phyloP scores from a whole-genome alignment of 2,329 filamentous ascomycete species.

The Neonectria neomacrospora region DNA sequence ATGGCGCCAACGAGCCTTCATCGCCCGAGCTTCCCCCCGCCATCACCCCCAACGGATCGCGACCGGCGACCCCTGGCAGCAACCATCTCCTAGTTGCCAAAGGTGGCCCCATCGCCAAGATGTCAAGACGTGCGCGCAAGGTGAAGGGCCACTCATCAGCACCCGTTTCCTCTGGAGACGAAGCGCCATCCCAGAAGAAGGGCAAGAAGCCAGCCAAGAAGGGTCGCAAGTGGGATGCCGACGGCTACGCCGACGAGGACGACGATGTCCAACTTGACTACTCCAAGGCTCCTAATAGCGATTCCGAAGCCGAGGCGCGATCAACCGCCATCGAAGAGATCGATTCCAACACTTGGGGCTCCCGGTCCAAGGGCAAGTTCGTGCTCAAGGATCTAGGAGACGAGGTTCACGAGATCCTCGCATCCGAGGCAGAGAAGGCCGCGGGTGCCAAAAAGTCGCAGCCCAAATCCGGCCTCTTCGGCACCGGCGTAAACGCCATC shows the following conservation, averaged over 20 bases:
- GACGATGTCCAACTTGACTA: slow-evolving; percentile 87
- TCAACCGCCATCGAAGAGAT: slow-evolving; percentile 76
- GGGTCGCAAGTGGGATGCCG: slow-evolving; percentile 90
- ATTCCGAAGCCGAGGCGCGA: slow-evolving; percentile 64
- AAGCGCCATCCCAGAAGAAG: slow-evolving; percentile 68
- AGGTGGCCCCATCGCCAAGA: slow-evolving; percentile 77
- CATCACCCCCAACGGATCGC: slow-evolving; percentile 78
- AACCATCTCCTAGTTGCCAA: slow-evolving; percentile 76
- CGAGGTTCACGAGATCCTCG: slow-evolving; percentile 90
- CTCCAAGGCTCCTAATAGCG: slow-evolving; percentile 69
- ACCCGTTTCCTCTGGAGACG: slow-evolving; percentile 84
- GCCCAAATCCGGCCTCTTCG: slow-evolving; percentile 73
- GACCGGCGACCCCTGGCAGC: slow-evolving; percentile 78
- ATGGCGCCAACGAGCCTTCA: slow-evolving; percentile 51
- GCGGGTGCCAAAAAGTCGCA: slow-evolving; percentile 57
- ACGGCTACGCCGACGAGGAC: slow-evolving; percentile 87
- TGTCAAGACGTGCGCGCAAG: slow-evolving; percentile 82
- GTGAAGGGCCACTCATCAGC: slow-evolving; percentile 73
- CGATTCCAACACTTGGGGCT: slow-evolving; percentile 85
- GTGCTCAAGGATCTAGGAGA: slow-evolving; percentile 93
- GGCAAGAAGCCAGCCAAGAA: slow-evolving; percentile 79
- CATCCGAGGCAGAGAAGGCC: slow-evolving; percentile 73
- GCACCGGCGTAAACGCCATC: slow-evolving; percentile 83
- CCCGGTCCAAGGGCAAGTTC: slow-evolving; percentile 89
- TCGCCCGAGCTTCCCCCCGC: slow-evolving; percentile 78